Conservation (phyloP, 306 rosid species). For the Vigna angularis region DNA sequence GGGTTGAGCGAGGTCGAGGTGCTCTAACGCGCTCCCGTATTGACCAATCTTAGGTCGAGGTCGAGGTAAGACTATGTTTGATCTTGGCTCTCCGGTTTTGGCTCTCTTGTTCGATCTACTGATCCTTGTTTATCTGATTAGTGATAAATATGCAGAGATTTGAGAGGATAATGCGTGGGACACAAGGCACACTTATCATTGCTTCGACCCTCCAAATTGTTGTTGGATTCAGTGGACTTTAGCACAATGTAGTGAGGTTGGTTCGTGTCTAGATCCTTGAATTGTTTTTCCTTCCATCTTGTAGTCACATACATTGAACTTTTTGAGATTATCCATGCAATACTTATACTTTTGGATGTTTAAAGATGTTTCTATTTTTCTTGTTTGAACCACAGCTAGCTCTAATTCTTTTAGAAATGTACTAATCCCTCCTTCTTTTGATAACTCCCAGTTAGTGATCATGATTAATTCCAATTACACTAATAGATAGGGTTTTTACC, state of each 20-base stretch:
- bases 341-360: conserved; percentile 1
- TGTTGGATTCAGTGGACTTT: conserved; percentile 97
- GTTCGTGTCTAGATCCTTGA: conserved; percentile 14
- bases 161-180: conserved; percentile 90
- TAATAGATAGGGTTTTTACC: neutral
- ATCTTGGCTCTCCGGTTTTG: too few species aligned
- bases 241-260: conserved; percentile 93
- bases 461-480: conserved; percentile 5
- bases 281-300: neutral
- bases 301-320: neutral
- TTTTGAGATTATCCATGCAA: neutral
- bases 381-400: neutral
- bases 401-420: conserved; percentile 1
- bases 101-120: too few species aligned
- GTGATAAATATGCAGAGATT: conserved; percentile 71
- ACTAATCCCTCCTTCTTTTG: conserved; percentile 13
- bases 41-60: too few species aligned
- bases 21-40: too few species aligned
- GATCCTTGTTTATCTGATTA: conserved; percentile 26
- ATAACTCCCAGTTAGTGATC: neutral
- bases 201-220: conserved; percentile 90
- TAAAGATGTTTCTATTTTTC: neutral
- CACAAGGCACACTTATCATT: conserved; percentile 91
- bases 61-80: too few species aligned
- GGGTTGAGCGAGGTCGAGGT: too few species aligned